Percentiles rank a stretch among this genome's conserved stretches.
phyloP scores from a whole-genome alignment of 1,139 yeast genomes.

The Magnusiomyces tetraspermus region DNA sequence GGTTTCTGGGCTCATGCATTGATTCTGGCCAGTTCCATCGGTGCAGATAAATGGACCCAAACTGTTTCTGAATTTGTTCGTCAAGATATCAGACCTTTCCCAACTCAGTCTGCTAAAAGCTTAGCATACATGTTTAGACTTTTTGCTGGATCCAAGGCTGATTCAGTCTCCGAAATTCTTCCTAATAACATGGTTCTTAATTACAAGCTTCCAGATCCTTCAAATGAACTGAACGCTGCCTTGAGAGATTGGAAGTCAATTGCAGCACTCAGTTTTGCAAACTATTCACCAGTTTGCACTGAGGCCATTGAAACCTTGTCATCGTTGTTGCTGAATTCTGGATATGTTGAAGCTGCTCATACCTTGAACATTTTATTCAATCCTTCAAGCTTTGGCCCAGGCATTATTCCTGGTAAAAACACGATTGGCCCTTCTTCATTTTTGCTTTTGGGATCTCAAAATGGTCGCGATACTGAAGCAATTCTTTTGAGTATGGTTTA shows the following conservation, averaged over 20 bases:
- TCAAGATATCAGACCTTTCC: constrained; percentile 34
- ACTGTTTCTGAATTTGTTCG: constrained; percentile 45
- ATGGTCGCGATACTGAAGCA: constrained; percentile 34
- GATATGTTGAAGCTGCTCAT: constrained; percentile 31
- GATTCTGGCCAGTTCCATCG: constrained; percentile 55
- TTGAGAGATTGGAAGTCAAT: constrained; percentile 30
- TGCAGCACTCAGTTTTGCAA: constrained; percentile 29
- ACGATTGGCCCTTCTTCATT: background rate
- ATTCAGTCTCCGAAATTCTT: constrained; percentile 28
- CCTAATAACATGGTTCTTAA: constrained; percentile 12
- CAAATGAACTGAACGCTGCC: constrained; percentile 13
- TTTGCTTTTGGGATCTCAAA: constrained; percentile 12
- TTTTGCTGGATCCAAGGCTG: constrained; percentile 52
- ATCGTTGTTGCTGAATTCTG: constrained; percentile 24
- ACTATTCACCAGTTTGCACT: constrained; percentile 25
- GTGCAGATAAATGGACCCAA: constrained; percentile 52
- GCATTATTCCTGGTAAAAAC: background rate
- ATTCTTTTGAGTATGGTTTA: constrained; percentile 60
- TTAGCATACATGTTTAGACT: constrained; percentile 57
- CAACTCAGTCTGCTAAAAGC: constrained; percentile 37
- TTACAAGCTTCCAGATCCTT: constrained; percentile 5
- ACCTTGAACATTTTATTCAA: constrained; percentile 38
- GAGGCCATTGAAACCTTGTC: constrained; percentile 32
- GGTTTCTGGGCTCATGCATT: constrained; percentile 76
- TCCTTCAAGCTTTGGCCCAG: constrained; percentile 17